These are phyloP conservation scores for Juglanconis oblonga DNA, from an alignment of 2,329 filamentous ascomycete species.

Conservation along the genomic window DNA sequence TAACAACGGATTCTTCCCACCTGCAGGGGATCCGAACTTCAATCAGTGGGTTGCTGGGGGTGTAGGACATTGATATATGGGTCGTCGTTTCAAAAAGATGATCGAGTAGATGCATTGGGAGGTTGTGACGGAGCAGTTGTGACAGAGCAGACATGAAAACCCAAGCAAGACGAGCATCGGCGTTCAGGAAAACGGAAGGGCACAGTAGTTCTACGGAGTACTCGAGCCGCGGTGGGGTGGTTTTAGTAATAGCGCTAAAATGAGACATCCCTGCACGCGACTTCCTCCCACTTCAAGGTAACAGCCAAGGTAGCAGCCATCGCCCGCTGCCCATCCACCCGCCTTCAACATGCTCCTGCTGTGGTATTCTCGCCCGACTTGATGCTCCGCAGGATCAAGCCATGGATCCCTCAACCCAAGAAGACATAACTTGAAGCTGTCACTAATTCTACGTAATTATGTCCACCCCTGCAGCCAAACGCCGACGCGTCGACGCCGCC, in stretches of 20 bases:
- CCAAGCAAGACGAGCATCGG: neutral
- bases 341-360: no score
- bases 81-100: slow-evolving; percentile 25
- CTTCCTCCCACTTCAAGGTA: neutral
- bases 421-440: neutral
- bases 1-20: slow-evolving; percentile 39
- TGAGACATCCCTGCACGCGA: slow-evolving; percentile 7
- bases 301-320: no score
- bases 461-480: slow-evolving; percentile 50
- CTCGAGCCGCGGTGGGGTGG: neutral
- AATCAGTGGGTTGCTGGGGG: slow-evolving; percentile 63
- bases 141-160: neutral
- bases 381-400: neutral
- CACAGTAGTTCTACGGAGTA: neutral
- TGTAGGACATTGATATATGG: slow-evolving; percentile 53
- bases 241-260: slow-evolving; percentile 10
- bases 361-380: no score
- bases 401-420: neutral
- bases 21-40: slow-evolving; percentile 64
- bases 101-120: neutral
- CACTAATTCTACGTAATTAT: slow-evolving; percentile 15
- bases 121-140: neutral
- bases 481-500: slow-evolving; percentile 59
- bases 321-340: neutral
- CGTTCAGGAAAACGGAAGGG: neutral